Conservation (phyloP, 495 filamentous ascomycete genomes). For the Penicillium cinerascens region DNA sequence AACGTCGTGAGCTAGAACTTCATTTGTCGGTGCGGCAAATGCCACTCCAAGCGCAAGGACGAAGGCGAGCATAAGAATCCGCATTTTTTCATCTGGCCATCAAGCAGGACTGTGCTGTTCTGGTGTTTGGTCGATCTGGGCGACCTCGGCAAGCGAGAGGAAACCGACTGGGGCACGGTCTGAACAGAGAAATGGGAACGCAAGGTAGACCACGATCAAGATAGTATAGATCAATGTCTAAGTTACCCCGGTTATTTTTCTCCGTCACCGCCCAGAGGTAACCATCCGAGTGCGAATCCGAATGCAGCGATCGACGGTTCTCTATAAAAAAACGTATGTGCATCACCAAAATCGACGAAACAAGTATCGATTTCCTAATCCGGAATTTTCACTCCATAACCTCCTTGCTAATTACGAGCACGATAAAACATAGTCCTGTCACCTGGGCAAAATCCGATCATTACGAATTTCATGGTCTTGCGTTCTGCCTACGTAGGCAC, state of each 20-base stretch:
- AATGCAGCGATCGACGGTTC: neutral
- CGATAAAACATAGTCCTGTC: neutral
- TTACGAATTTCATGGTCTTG: too few relatives aligned
- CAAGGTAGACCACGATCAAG: too few relatives aligned
- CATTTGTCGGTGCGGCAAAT: neutral
- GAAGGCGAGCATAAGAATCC: neutral
- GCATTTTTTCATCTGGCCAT: neutral
- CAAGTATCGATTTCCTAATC: neutral
- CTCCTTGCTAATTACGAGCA: neutral
- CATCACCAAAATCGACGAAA: neutral
- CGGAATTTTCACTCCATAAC: neutral
- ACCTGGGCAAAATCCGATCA: neutral
- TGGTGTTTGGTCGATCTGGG: neutral
- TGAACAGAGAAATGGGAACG: too few relatives aligned
- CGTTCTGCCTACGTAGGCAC: too few relatives aligned
- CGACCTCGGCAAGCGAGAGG: neutral
- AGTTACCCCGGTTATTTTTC: neutral
- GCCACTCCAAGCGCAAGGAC: neutral
- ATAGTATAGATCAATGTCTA: neutral
- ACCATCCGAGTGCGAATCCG: neutral
- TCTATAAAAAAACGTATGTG: neutral
- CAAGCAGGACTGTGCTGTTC: neutral
- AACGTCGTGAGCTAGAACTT: neutral
- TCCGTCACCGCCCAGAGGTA: neutral
- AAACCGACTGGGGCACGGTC: neutral